Percentiles rank a stretch among this genome's conserved stretches.
Evolutionary conservation across 192 early-diverging fungal genomes (phyloP).

Genomic region (Podila horticola): DNA sequence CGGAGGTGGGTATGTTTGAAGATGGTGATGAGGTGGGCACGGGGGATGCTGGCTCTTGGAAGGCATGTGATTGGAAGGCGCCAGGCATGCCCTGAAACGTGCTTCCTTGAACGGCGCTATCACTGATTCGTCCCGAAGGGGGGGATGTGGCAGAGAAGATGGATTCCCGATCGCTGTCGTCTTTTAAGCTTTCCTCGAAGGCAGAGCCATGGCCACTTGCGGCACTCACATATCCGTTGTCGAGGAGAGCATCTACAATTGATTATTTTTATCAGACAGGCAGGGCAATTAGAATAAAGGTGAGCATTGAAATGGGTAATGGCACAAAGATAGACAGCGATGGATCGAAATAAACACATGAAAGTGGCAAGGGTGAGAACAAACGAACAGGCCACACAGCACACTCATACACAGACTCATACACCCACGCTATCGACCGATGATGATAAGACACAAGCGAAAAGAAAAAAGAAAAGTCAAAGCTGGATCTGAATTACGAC

Average conservation of each 20-base stretch:
- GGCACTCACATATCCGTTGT: constrained; percentile 76
- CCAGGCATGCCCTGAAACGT: constrained; percentile 25
- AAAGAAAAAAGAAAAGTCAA: neutral
- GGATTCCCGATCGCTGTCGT: constrained; percentile 52
- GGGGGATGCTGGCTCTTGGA: constrained; percentile 39
- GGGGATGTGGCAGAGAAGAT: constrained; percentile 31
- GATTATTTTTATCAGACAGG: neutral
- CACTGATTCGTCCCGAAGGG: constrained; percentile 19
- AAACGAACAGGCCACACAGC: no score
- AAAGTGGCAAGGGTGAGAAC: neutral
- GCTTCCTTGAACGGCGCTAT: neutral
- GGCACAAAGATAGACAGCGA: neutral
- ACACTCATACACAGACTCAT: no score
- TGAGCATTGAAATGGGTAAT: neutral
- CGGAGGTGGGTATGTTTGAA: neutral
- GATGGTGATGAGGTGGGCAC: constrained; percentile 10
- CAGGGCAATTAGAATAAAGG: neutral
- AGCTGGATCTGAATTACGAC: constrained; percentile 39
- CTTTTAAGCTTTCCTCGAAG: constrained; percentile 51
- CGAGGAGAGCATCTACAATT: constrained; percentile 38
- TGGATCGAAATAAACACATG: neutral
- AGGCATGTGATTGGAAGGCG: constrained; percentile 44
- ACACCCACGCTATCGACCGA: no score
- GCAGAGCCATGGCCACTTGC: constrained; percentile 71
- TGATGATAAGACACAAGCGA: neutral